Conservation (phyloP, 108 stramenopile genomes). For the Nitzschia inconspicua region DNA sequence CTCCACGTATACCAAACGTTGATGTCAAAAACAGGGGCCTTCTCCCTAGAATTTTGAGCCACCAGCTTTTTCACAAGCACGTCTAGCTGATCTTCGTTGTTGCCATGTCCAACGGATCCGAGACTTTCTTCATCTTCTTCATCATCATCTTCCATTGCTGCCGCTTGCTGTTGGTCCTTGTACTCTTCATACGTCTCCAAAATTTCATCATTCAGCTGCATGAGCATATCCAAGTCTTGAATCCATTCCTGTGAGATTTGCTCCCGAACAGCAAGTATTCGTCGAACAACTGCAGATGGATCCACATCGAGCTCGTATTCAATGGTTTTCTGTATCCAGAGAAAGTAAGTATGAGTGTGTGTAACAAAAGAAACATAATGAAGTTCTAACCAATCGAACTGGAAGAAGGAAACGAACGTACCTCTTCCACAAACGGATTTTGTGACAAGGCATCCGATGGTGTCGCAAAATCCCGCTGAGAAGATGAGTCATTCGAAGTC, state of each 20-base stretch:
- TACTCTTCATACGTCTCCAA: constrained; percentile 25
- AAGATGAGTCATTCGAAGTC: neutral
- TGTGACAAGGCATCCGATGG: neutral
- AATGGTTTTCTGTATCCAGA: constrained; percentile 12
- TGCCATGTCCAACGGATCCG: neutral
- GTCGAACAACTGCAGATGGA: constrained; percentile 55
- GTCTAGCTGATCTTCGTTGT: constrained; percentile 6
- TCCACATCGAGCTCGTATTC: constrained; percentile 65
- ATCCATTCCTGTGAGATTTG: constrained; percentile 74
- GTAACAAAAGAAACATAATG: neutral
- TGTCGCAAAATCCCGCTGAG: neutral
- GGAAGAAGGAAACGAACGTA: too few relatives aligned
- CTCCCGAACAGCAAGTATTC: constrained; percentile 70
- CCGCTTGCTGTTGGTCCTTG: neutral
- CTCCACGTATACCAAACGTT: constrained; percentile 37
- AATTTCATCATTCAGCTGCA: constrained; percentile 36
- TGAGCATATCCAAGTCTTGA: constrained; percentile 58
- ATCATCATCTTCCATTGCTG: constrained; percentile 13
- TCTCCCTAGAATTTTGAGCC: neutral
- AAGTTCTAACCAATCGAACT: neutral
- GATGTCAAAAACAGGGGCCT: constrained; percentile 40
- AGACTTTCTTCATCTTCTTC: neutral
- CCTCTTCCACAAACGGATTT: constrained; percentile 43
- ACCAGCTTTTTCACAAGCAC: neutral
- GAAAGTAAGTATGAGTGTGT: neutral